These are phyloP conservation scores for Shiraia bambusicola DNA, from an alignment of 2,329 filamentous ascomycete species.

Conservation along the genomic window DNA sequence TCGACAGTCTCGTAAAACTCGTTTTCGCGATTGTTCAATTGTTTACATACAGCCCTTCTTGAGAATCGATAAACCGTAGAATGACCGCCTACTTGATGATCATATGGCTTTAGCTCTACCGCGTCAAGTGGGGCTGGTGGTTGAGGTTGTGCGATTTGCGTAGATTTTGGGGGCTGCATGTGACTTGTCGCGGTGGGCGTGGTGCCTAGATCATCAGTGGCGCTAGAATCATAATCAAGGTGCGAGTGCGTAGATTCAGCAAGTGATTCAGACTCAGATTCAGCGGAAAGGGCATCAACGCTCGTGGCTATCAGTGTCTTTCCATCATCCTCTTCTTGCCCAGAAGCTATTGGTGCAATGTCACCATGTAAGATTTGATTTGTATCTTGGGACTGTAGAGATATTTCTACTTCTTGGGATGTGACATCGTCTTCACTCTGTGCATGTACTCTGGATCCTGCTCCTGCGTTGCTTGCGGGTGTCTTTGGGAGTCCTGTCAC, in stretches of 20 bases:
- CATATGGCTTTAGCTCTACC: constrained; percentile 94
- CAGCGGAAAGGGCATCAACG: constrained; percentile 37
- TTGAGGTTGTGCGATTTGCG: constrained; percentile 36
- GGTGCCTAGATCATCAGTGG: constrained; percentile 54
- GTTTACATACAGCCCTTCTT: constrained; percentile 92
- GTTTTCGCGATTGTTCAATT: constrained; percentile 96
- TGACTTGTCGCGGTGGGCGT: constrained; percentile 40
- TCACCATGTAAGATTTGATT: constrained; percentile 63
- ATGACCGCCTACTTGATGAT: constrained; percentile 95
- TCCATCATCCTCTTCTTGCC: constrained; percentile 41
- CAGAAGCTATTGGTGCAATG: constrained; percentile 46
- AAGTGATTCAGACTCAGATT: constrained; percentile 46
- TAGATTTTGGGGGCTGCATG: constrained; percentile 34
- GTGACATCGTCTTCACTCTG: constrained; percentile 35
- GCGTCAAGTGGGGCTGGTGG: constrained; percentile 70
- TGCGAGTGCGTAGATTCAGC: constrained; percentile 47
- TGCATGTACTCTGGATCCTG: constrained; percentile 30
- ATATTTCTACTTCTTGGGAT: constrained; percentile 61
- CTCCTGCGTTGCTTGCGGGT: constrained; percentile 29
- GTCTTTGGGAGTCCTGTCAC: constrained; percentile 27
- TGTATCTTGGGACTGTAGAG: constrained; percentile 61
- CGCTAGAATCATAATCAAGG: constrained; percentile 55
- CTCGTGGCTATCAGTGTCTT: constrained; percentile 40
- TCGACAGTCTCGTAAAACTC: constrained; percentile 98
- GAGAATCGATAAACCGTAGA: constrained; percentile 97